These are phyloP conservation scores for Leishmania lainsoni DNA, from an alignment of 208 protist genomes.

Conservation along the genomic window DNA sequence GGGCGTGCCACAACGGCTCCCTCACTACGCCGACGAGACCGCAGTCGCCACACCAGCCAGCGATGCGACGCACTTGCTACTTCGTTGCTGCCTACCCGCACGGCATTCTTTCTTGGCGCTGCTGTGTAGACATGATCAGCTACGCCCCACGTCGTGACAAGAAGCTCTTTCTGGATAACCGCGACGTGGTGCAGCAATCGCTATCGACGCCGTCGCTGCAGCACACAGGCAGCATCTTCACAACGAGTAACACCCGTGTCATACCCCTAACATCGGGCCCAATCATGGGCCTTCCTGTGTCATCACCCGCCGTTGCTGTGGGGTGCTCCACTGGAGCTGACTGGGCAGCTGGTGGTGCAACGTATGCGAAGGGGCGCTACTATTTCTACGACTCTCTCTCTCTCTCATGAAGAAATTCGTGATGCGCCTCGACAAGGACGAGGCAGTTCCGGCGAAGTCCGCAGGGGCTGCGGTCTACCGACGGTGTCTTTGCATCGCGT, in stretches of 20 bases:
- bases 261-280: background rate
- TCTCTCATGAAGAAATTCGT: slow-evolving; percentile 19
- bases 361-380: slow-evolving; percentile 33
- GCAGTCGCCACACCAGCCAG: slow-evolving; percentile 7
- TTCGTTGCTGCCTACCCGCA: slow-evolving; percentile 67
- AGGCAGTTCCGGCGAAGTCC: slow-evolving; percentile 23
- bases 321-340: background rate
- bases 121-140: slow-evolving; percentile 38
- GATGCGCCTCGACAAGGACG: slow-evolving; percentile 26
- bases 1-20: background rate
- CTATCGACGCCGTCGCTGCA: background rate
- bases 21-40: background rate
- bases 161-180: slow-evolving; percentile 44
- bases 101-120: slow-evolving; percentile 53
- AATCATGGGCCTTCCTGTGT: background rate
- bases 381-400: slow-evolving; percentile 34
- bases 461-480: slow-evolving; percentile 11
- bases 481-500: slow-evolving; percentile 6
- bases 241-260: slow-evolving; percentile 19
- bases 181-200: background rate
- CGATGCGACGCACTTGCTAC: slow-evolving; percentile 40
- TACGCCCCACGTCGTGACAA: slow-evolving; percentile 30
- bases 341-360: background rate
- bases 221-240: slow-evolving; percentile 4
- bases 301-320: background rate